Base-by-base conservation (phyloP, 1,139 yeast genomes). In the Saccharomycopsis crataegensis region DNA sequence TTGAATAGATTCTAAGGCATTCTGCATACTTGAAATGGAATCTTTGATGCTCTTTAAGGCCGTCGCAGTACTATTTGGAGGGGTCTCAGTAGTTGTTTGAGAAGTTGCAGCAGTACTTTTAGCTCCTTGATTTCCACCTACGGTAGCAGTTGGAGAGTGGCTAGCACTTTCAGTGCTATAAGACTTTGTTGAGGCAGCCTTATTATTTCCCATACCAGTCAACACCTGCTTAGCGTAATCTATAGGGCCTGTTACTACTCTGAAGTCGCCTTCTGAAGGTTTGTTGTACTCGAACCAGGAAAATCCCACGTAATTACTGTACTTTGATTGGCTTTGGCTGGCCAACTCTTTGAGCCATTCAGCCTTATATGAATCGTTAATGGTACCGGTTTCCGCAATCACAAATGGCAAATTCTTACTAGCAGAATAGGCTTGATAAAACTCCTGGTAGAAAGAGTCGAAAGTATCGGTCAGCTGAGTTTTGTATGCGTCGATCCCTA, bases 211-310 rank as follows among this genome's bases (percentile, higher is more conserved):
- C 28, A 22, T 22, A 22, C 28, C 28, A 22, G 28, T 22, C 28
- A 22, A 22, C 9, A 46, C 51, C 40, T 43, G 37, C 14, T 31
- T 17, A 14, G 51, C 51, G 14, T 32, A 43, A 28, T 43, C 28
- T 5, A 4, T 32, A n/a, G 36, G 12, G 7, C 51, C 51, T 14
- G 52, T 44, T 11, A 36, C 52, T 8, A 50, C 52, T 36, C 43
- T 43, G 43, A 50, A 50, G 31, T 50, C 51, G 36, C 52, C 52
- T 22, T 50, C 52, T 8, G 53, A 33, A 16, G 43, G n/a, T 16
- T 50, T 50, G 49, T 50, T 50, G 38, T 50, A 50, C 45, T 50
- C 52, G 28, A 50, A 50, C 52, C 52, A 50, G 8, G 52, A 50
- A 31, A 50, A 50, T 2, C 52, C 52, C n/a, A 12, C 28, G n/a